Evolutionary conservation across 192 early-diverging fungal species (phyloP).

Genomic region (Coemansia sp.): DNA sequence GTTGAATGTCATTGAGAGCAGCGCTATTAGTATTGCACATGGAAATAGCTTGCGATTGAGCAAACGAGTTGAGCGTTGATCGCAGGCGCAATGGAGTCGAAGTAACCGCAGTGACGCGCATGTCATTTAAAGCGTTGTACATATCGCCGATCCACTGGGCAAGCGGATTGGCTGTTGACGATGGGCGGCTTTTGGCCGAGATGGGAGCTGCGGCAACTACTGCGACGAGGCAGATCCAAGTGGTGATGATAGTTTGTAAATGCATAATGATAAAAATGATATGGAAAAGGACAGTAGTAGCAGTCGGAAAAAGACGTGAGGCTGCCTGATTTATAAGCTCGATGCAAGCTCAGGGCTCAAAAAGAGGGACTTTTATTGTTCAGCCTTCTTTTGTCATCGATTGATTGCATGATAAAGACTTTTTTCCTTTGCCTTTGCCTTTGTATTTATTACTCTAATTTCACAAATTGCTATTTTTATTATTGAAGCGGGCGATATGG

Average conservation of each 20-base stretch:
- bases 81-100: conserved; percentile 15
- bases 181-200: not conserved
- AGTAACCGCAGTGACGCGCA: conserved; percentile 10
- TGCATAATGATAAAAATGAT: not conserved
- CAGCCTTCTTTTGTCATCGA: not conserved
- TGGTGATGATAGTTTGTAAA: not conserved
- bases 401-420: not conserved
- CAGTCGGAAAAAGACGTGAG: not conserved
- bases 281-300: not conserved
- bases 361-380: not conserved
- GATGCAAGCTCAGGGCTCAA: not conserved
- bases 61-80: conserved; percentile 13
- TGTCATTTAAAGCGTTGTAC: conserved; percentile 17
- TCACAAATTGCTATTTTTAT: not conserved
- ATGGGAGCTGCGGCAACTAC: not conserved
- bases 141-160: conserved; percentile 14
- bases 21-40: conserved; percentile 9
- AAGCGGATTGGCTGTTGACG: conserved; percentile 11
- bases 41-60: conserved; percentile 9
- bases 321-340: not conserved
- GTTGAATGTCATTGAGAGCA: not conserved
- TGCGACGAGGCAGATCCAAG: not conserved
- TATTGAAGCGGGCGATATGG: not conserved
- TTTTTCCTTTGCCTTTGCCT: not conserved
- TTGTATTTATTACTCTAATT: not conserved